These are phyloP conservation scores for Obelidium mucronatum DNA, from an alignment of 192 early-diverging fungal species.

Conservation along the genomic window DNA sequence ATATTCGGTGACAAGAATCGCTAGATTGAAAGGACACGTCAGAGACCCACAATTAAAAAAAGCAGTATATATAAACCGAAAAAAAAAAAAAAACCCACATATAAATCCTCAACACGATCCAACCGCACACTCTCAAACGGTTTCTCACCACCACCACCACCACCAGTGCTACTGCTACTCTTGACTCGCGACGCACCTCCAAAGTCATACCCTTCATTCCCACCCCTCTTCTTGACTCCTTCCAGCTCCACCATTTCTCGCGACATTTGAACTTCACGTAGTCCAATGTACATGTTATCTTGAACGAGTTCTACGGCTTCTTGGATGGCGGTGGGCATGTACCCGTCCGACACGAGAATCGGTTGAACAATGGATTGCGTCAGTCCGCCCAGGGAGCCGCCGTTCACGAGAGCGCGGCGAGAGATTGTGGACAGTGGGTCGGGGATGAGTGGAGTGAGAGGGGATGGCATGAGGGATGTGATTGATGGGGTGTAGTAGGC, in stretches of 20 bases:
- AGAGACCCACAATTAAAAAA: background rate
- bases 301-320: slow-evolving; percentile 42
- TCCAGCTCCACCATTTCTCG: slow-evolving; percentile 21
- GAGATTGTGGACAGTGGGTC: slow-evolving; percentile 40
- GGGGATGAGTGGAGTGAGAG: background rate
- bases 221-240: slow-evolving; percentile 19
- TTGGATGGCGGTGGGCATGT: slow-evolving; percentile 36
- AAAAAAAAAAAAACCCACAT: slow-evolving; percentile 38
- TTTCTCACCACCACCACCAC: background rate
- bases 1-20: slow-evolving; percentile 45
- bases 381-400: background rate
- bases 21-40: slow-evolving; percentile 15
- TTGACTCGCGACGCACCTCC: background rate
- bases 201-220: slow-evolving; percentile 15
- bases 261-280: slow-evolving; percentile 40
- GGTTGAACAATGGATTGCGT: slow-evolving; percentile 41
- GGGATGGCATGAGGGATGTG: slow-evolving; percentile 18
- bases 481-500: slow-evolving; percentile 57
- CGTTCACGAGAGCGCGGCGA: slow-evolving; percentile 34
- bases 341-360: slow-evolving; percentile 8
- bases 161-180: no score
- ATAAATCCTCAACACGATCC: slow-evolving; percentile 44
- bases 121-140: background rate
- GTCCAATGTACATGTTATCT: slow-evolving; percentile 44
- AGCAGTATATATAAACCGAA: no score